phyloP scores from a whole-genome alignment of 192 early-diverging fungal species.

The Glomus cerebriforme region DNA sequence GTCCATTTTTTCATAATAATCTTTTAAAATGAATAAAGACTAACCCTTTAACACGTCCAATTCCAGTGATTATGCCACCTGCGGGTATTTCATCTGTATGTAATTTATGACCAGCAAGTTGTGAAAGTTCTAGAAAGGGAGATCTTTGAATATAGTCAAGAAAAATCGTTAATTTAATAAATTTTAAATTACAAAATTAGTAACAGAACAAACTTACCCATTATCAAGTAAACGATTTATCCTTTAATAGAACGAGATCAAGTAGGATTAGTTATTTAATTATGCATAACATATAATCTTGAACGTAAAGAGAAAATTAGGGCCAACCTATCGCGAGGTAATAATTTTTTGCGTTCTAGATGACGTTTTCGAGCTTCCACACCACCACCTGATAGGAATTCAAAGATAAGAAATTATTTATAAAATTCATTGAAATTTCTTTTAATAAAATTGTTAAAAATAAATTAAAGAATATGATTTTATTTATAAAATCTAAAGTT shows the following conservation, averaged over 20 bases:
- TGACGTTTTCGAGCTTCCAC: constrained; percentile 82
- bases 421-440: too few relatives aligned
- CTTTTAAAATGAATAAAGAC: neutral
- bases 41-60: constrained; percentile 89
- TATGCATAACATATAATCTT: neutral
- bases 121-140: constrained; percentile 93
- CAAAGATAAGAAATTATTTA: neutral
- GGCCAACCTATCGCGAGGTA: constrained; percentile 82
- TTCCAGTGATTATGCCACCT: constrained; percentile 94
- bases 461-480: too few relatives aligned
- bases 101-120: constrained; percentile 86
- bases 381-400: constrained; percentile 69
- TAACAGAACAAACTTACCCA: constrained; percentile 46
- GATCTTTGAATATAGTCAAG: constrained; percentile 55
- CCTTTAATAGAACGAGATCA: constrained; percentile 32
- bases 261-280: neutral
- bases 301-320: neutral
- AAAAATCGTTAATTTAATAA: neutral
- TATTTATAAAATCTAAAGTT: too few relatives aligned
- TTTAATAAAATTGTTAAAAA: too few relatives aligned
- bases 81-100: constrained; percentile 86
- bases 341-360: constrained; percentile 79
- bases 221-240: constrained; percentile 78
- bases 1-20: neutral
- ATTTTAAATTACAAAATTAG: constrained; percentile 8